Evolutionary conservation across 768 basidiomycete species (phyloP).

Genomic region (Sistotremastrum niveocremeum): DNA sequence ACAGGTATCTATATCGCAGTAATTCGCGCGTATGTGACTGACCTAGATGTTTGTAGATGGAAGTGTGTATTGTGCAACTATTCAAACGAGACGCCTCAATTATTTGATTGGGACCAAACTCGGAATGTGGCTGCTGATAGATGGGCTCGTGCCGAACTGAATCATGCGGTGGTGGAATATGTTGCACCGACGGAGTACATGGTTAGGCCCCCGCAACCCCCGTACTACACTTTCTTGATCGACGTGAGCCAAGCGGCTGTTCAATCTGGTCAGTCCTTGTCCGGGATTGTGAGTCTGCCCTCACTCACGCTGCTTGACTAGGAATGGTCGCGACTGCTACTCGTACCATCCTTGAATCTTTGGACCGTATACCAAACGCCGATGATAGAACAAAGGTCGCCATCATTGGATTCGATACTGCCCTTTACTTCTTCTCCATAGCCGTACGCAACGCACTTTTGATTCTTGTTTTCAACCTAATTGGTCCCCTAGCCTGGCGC

Average conservation of each 20-base stretch:
- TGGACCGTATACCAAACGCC: conserved; percentile 92
- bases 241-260: conserved; percentile 91
- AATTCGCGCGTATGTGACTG: neutral
- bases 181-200: conserved; percentile 99
- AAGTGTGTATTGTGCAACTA: conserved; percentile 98
- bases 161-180: conserved; percentile 88
- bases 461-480: neutral
- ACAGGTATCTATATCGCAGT: conserved; percentile 38
- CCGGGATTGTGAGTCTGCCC: neutral
- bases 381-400: conserved; percentile 87
- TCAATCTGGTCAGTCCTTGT: conserved; percentile 51
- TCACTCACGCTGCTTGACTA: conserved; percentile 11
- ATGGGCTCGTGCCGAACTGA: conserved; percentile 89
- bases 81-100: conserved; percentile 94
- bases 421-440: conserved; percentile 94
- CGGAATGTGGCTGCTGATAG: conserved; percentile 91
- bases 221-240: conserved; percentile 93
- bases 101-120: conserved; percentile 96
- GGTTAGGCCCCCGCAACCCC: conserved; percentile 96
- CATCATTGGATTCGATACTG: conserved; percentile 82
- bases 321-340: conserved; percentile 99
- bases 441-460: conserved; percentile 35
- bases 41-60: conserved; percentile 42
- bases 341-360: conserved; percentile 86
- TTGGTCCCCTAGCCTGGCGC: conserved; percentile 36